Percentiles rank a stretch among this genome's conserved stretches.
Conservation (phyloP, 2,329 filamentous ascomycete genomes). For the Rhinocladiella mackenziei region DNA sequence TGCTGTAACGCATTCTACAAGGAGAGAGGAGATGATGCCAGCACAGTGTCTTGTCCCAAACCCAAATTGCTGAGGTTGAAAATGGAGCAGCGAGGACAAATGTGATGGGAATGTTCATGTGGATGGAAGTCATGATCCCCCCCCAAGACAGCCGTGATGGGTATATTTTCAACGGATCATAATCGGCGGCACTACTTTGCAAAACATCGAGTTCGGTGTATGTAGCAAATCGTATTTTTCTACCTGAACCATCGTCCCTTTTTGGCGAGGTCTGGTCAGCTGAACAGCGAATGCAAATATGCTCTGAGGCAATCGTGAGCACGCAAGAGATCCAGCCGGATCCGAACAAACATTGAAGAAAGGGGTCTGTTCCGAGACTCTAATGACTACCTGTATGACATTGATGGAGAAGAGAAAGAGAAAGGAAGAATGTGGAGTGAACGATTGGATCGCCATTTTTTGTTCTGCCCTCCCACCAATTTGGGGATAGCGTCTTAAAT, state of each 20-base stretch:
- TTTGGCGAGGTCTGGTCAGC: conserved; percentile 60
- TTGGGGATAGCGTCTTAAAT: conserved; percentile 2
- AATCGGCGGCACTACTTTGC: neutral
- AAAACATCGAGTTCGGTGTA: conserved; percentile 4
- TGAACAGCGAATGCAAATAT: conserved; percentile 65
- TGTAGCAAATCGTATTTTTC: conserved; percentile 34
- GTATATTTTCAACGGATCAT: neutral
- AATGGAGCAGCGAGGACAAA: conserved; percentile 66
- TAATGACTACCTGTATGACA: conserved; percentile 84
- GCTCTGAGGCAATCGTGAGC: conserved; percentile 97
- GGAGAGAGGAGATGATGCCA: conserved; percentile 69
- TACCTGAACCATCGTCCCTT: conserved; percentile 52
- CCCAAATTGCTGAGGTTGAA: conserved; percentile 74
- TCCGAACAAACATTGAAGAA: conserved; percentile 85
- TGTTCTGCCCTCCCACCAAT: neutral
- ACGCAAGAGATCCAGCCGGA: conserved; percentile 75
- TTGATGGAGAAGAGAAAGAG: conserved; percentile 39
- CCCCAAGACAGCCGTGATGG: neutral
- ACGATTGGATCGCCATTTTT: neutral
- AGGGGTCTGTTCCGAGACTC: conserved; percentile 91
- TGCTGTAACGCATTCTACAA: conserved; percentile 90
- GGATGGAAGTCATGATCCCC: neutral
- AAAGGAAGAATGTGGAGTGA: neutral
- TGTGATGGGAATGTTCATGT: neutral
- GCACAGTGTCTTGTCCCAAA: conserved; percentile 80